These are phyloP conservation scores for Paraphoma sp. DNA, from an alignment of 2,329 filamentous ascomycete species.

Conservation along the genomic window DNA sequence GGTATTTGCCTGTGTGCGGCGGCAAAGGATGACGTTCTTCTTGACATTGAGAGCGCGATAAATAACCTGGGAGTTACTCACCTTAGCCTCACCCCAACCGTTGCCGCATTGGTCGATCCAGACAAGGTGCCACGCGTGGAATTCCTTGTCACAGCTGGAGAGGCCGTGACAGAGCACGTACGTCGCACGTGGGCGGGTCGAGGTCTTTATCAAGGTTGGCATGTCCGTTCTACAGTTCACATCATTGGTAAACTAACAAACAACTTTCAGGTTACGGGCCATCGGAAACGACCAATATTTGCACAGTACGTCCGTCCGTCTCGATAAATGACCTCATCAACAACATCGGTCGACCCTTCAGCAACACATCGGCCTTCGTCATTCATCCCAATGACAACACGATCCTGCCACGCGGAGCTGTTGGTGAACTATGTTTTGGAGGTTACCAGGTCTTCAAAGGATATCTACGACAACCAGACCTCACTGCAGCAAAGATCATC, in stretches of 20 bases:
- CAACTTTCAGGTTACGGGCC: conserved; percentile 69
- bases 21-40: conserved; percentile 75
- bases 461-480: conserved; percentile 70
- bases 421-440: conserved; percentile 87
- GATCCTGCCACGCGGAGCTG: conserved; percentile 70
- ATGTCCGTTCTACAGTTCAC: neutral
- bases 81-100: conserved; percentile 83
- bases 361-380: conserved; percentile 79
- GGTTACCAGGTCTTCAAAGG: conserved; percentile 79
- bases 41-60: conserved; percentile 73
- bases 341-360: conserved; percentile 77
- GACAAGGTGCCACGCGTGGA: conserved; percentile 71
- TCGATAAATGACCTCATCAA: conserved; percentile 65
- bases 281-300: conserved; percentile 88
- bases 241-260: neutral
- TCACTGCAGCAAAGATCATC: conserved; percentile 73
- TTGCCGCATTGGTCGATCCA: conserved; percentile 77
- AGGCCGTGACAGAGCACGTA: conserved; percentile 77
- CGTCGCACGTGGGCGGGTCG: conserved; percentile 70
- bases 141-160: conserved; percentile 82
- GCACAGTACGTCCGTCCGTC: conserved; percentile 72
- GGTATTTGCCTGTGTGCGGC: conserved; percentile 82
- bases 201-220: conserved; percentile 72
- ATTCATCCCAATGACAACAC: conserved; percentile 48
- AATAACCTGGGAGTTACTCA: conserved; percentile 72